These are phyloP conservation scores for Fusarium robinianum DNA, from an alignment of 2,329 filamentous ascomycete genomes.

Conservation along the genomic window DNA sequence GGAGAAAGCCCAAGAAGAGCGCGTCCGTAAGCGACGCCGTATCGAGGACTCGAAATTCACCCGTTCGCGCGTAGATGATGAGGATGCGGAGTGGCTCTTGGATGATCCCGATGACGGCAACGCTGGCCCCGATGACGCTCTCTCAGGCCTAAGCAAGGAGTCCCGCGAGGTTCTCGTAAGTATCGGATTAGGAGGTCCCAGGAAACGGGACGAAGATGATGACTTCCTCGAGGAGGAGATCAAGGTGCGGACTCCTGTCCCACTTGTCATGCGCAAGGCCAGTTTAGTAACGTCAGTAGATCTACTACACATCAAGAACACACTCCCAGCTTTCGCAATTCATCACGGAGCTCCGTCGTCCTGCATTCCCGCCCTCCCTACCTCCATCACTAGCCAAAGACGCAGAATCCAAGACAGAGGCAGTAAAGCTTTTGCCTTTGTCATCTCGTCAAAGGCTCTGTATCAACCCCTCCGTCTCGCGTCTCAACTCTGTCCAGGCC, in stretches of 20 bases:
- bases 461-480: conserved; percentile 82
- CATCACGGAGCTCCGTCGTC: conserved; percentile 77
- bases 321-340: conserved; percentile 93
- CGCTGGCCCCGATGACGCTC: conserved; percentile 41
- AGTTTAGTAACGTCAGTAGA: conserved; percentile 51
- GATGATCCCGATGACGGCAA: conserved; percentile 66
- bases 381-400: conserved; percentile 47
- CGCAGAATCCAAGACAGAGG: conserved; percentile 35
- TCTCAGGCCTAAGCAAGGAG: conserved; percentile 70
- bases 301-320: conserved; percentile 91
- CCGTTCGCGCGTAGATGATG: conserved; percentile 44
- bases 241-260: conserved; percentile 56
- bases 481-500: conserved; percentile 71
- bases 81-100: conserved; percentile 74
- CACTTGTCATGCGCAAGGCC: conserved; percentile 3
- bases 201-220: conserved; percentile 45
- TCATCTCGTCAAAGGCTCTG: conserved; percentile 87
- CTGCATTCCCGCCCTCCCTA: conserved; percentile 75
- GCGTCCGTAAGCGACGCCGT: conserved; percentile 53
- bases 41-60: conserved; percentile 41
- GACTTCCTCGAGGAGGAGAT: conserved; percentile 64
- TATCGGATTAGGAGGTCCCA: conserved; percentile 53
- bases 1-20: conserved; percentile 60
- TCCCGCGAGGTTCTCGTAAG: conserved; percentile 75
- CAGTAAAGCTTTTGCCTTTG: conserved; percentile 78